Evolutionary conservation across 768 basidiomycete genomes (phyloP).

Genomic region (Candolleomyces aberdarensis): DNA sequence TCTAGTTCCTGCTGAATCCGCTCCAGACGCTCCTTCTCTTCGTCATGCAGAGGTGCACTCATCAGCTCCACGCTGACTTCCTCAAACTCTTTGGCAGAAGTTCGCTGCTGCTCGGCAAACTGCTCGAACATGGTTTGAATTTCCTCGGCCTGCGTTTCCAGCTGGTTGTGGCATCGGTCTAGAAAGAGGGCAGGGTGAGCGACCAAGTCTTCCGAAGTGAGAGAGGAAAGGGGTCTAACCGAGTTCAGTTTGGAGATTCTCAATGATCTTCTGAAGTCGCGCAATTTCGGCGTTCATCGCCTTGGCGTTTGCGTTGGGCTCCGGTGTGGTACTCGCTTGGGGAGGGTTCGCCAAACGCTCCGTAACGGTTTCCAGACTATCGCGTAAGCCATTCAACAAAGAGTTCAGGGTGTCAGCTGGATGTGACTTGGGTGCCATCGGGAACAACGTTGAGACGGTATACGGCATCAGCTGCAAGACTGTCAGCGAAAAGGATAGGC

Average conservation of each 20-base stretch:
- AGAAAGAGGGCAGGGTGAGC: background rate
- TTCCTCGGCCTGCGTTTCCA: conserved; percentile 38
- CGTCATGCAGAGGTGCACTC: conserved; percentile 49
- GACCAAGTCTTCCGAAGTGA: background rate
- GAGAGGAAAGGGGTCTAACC: conserved; percentile 31
- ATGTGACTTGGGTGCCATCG: conserved; percentile 46
- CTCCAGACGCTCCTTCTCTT: conserved; percentile 52
- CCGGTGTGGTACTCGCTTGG: conserved; percentile 9
- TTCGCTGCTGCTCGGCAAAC: conserved; percentile 44
- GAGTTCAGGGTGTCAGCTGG: conserved; percentile 46
- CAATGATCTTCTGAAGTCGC: conserved; percentile 48
- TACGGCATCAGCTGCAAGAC: conserved; percentile 38
- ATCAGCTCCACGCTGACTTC: conserved; percentile 55
- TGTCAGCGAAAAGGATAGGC: conserved; percentile 7
- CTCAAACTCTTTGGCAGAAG: conserved; percentile 26
- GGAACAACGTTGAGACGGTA: conserved; percentile 50
- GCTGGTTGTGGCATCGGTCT: conserved; percentile 50
- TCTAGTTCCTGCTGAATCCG: conserved; percentile 56
- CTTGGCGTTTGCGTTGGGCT: conserved; percentile 21
- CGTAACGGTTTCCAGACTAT: conserved; percentile 27
- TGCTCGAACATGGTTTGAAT: conserved; percentile 55
- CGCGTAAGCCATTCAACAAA: conserved; percentile 41
- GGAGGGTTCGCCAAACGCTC: conserved; percentile 21
- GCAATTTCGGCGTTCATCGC: conserved; percentile 40
- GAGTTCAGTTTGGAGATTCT: conserved; percentile 52